Conservation (phyloP, 2,329 filamentous ascomycete species). For the Zasmidium citrigriseum region DNA sequence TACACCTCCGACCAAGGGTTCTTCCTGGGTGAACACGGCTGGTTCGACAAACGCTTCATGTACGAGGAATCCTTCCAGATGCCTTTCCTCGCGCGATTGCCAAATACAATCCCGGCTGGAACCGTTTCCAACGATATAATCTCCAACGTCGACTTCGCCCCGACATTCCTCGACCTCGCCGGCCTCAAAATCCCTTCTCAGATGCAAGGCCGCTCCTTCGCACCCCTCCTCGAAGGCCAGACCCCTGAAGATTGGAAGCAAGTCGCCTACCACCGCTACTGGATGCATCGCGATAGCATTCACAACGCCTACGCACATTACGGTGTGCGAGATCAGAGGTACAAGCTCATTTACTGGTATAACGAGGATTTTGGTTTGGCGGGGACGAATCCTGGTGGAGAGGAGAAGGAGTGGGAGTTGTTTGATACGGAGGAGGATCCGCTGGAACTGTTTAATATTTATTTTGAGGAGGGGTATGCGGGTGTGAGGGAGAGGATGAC, state of each 20-base stretch:
- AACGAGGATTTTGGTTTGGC: constrained; percentile 51
- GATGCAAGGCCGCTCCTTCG: constrained; percentile 55
- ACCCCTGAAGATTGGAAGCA: constrained; percentile 52
- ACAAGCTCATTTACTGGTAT: constrained; percentile 61
- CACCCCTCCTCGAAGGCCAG: constrained; percentile 37
- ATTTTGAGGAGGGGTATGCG: constrained; percentile 33
- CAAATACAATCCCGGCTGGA: constrained; percentile 42
- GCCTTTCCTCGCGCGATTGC: constrained; percentile 55
- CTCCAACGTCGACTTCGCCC: constrained; percentile 57
- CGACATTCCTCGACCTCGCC: constrained; percentile 53
- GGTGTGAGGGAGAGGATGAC: constrained; percentile 36
- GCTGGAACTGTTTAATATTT: constrained; percentile 47
- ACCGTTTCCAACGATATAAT: constrained; percentile 51
- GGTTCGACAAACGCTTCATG: constrained; percentile 62
- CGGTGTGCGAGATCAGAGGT: constrained; percentile 52
- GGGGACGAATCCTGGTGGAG: constrained; percentile 45
- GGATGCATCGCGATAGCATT: constrained; percentile 56
- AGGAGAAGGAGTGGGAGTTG: constrained; percentile 55
- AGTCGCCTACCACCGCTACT: constrained; percentile 57
- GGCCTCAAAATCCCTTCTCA: constrained; percentile 46
- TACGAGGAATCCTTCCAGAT: constrained; percentile 61
- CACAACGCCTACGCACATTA: constrained; percentile 56
- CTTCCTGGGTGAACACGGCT: constrained; percentile 59
- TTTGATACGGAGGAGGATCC: constrained; percentile 56
- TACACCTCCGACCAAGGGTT: constrained; percentile 42